These are phyloP conservation scores for Xylaria hypoxylon DNA, from an alignment of 2,329 filamentous ascomycete genomes.

Conservation along the genomic window DNA sequence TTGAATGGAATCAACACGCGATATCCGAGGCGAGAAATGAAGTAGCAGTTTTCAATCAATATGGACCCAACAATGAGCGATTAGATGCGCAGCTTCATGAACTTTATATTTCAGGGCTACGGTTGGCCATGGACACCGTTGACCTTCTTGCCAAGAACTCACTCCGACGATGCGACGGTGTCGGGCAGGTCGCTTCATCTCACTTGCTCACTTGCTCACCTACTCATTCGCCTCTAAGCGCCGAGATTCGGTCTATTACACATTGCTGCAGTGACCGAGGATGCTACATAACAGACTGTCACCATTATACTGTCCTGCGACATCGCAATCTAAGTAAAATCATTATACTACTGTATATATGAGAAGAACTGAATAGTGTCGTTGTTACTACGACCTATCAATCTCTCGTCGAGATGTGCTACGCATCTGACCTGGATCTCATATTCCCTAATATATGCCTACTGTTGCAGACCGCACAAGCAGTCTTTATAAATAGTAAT, in stretches of 20 bases:
- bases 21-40: neutral
- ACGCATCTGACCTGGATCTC: neutral
- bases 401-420: neutral
- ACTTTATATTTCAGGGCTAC: neutral
- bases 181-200: constrained; percentile 11
- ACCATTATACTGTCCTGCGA: neutral
- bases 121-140: neutral
- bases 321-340: neutral
- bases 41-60: neutral
- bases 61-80: neutral
- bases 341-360: neutral
- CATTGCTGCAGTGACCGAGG: neutral
- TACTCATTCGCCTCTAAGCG: neutral
- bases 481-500: neutral
- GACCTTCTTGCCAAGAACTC: neutral
- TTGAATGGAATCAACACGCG: neutral
- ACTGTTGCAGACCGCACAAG: neutral
- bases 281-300: neutral
- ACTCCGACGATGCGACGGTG: constrained; percentile 1
- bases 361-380: neutral
- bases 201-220: neutral
- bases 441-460: neutral
- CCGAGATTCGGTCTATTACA: neutral
- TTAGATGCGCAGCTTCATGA: neutral
- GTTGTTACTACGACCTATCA: neutral